Evolutionary conservation across 306 rosid genomes (phyloP), one percentile per base, ranked within the genome.

Genomic region (Cicer bijugum): DNA sequence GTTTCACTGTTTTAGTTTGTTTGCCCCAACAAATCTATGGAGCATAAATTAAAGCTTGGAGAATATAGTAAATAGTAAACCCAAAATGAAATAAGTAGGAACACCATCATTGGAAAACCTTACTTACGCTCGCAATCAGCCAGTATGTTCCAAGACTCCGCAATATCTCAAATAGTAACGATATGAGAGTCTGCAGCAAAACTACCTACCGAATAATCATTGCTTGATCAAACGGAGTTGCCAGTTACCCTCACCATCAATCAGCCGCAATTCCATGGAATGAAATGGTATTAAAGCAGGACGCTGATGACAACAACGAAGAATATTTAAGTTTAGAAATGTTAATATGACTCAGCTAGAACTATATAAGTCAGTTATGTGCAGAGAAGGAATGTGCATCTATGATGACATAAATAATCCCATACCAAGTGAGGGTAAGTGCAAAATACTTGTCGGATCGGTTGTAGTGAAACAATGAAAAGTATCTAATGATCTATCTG

Each of bases 171-270:
- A 67, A 42, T 79, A 39, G 62, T n/a, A 63, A 69, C 81, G 35
- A 60, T 28, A 4, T 9, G 66, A 50, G 74, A 60, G 75, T 72
- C 74, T 14, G 78, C 72, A 60, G 67, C 70, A 65, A 66, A 52
- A 28, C 67, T 55, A 53, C 63, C 83, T 44, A 8, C 12, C 14
- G 6, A 7, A 47, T 16, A 57, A 68, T 91, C 83, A 86, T 74
- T 85, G 88, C 85, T 87, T 86, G 83, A 94, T 94, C 48, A 62
- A 71, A 47, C 97, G 91, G 71, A 91, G 94, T 74, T 91, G 91
- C 99, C 99, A 94, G 77, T 91, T 94, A 50, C 99, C 99, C 88
- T 94, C 99, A 1, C 99, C 99, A 50, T 94, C 99, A 23, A 94
- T 87, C 65, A 94, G 88, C 79, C 97, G 96, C 57, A 94, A 75